A percentile compares a stretch with the other conserved stretches of the same genome.
Conservation (phyloP, 1,284 basidiomycete genomes). For the Fistulinella cinereoalba region DNA sequence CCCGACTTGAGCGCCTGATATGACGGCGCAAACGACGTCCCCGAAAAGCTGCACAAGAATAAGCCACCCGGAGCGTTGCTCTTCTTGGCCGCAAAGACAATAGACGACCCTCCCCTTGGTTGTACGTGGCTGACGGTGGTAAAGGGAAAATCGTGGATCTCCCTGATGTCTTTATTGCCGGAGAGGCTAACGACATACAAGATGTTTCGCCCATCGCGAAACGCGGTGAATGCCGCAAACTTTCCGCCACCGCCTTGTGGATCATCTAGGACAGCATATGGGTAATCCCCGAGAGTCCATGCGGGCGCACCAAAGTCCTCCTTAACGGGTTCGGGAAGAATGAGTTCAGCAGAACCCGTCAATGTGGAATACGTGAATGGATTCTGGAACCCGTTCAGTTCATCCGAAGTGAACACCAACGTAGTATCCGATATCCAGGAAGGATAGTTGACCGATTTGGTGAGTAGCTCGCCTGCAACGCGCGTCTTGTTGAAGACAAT, state of each 20-base stretch:
- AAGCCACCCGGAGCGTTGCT: slow-evolving; percentile 29
- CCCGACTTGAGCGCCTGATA: slow-evolving; percentile 26
- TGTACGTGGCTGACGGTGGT: slow-evolving; percentile 43
- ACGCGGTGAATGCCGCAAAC: slow-evolving; percentile 44
- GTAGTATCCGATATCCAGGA: slow-evolving; percentile 57
- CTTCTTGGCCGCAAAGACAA: slow-evolving; percentile 26
- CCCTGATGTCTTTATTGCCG: slow-evolving; percentile 24
- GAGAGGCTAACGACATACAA: slow-evolving; percentile 49
- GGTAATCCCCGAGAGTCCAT: slow-evolving; percentile 52
- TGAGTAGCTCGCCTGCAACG: slow-evolving; percentile 50
- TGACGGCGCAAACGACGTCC: slow-evolving; percentile 19
- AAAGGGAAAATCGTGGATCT: slow-evolving; percentile 44
- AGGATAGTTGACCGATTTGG: slow-evolving; percentile 53
- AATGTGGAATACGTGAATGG: slow-evolving; percentile 53
- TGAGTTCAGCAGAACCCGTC: slow-evolving; percentile 32
- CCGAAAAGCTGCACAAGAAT: slow-evolving; percentile 21
- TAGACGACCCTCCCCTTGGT: slow-evolving; percentile 29
- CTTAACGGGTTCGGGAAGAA: slow-evolving; percentile 46
- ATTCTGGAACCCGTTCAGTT: slow-evolving; percentile 56
- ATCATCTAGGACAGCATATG: slow-evolving; percentile 46
- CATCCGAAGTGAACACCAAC: slow-evolving; percentile 68
- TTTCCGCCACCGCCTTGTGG: slow-evolving; percentile 27
- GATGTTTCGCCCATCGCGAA: slow-evolving; percentile 47
- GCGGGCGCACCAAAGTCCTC: slow-evolving; percentile 58
- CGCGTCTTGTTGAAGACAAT: slow-evolving; percentile 27